Conservation (phyloP, 2,329 filamentous ascomycete genomes). For the Ophiostoma populinum region DNA sequence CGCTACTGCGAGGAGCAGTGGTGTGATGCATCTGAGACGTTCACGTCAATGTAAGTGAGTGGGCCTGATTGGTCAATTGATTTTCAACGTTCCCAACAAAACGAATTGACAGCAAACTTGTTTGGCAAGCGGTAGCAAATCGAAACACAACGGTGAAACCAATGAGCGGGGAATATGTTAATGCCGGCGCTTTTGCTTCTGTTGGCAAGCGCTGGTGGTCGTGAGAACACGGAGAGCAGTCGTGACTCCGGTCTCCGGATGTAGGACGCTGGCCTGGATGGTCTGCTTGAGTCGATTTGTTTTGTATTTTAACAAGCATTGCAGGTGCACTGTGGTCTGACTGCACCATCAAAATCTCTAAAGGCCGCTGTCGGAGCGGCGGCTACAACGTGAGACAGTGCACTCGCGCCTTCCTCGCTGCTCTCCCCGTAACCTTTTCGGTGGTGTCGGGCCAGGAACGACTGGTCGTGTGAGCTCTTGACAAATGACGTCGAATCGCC, state of each 20-base stretch:
- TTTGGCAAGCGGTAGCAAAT: too few relatives aligned
- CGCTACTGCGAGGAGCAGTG: background rate
- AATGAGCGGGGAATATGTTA: background rate
- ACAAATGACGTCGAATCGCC: background rate
- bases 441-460: too few relatives aligned
- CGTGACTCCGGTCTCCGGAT: too few relatives aligned
- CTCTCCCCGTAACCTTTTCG: too few relatives aligned
- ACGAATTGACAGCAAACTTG: background rate
- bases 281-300: too few relatives aligned
- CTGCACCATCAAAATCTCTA: too few relatives aligned
- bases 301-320: too few relatives aligned
- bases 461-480: too few relatives aligned
- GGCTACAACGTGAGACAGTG: too few relatives aligned
- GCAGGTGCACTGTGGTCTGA: background rate
- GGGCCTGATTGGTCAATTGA: conserved; percentile 9
- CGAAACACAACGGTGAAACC: background rate
- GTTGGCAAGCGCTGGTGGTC: background rate
- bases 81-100: conserved; percentile 10
- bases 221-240: background rate
- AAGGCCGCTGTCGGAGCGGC: too few relatives aligned
- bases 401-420: too few relatives aligned
- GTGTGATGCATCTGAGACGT: background rate
- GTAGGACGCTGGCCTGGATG: too few relatives aligned
- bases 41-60: conserved; percentile 9
- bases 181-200: background rate